These are phyloP conservation scores for Kurtzmaniella quercitrusa DNA, from an alignment of 1,139 yeast genomes.

Conservation along the genomic window DNA sequence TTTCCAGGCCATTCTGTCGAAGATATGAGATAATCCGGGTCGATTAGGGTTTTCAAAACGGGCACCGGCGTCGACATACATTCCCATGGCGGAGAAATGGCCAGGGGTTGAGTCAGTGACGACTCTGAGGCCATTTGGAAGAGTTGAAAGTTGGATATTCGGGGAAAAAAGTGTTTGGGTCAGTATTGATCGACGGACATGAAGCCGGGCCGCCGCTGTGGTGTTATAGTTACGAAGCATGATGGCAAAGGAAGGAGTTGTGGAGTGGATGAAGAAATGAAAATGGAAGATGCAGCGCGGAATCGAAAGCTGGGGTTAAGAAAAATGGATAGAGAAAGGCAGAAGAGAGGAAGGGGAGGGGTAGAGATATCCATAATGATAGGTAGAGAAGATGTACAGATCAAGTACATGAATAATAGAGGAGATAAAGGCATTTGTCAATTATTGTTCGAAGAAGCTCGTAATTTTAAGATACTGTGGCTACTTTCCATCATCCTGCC, in stretches of 20 bases:
- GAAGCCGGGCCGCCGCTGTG: not conserved
- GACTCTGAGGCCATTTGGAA: slow-evolving; percentile 75
- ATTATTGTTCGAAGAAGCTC: too few species aligned
- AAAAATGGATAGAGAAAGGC: too few species aligned
- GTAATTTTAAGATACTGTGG: too few species aligned
- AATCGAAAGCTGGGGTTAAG: not conserved
- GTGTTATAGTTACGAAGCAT: not conserved
- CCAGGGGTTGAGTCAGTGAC: slow-evolving; percentile 87
- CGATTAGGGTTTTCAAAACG: slow-evolving; percentile 59
- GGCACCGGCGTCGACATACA: slow-evolving; percentile 88
- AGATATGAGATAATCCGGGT: slow-evolving; percentile 75
- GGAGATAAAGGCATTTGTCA: too few species aligned
- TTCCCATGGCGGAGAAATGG: slow-evolving; percentile 87
- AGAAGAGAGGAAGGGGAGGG: too few species aligned
- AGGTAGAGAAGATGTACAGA: too few species aligned
- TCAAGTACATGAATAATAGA: too few species aligned
- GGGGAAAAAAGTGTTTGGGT: slow-evolving; percentile 14
- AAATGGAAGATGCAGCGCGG: not conserved
- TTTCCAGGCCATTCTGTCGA: slow-evolving; percentile 85
- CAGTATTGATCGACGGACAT: not conserved
- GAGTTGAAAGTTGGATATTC: slow-evolving; percentile 44
- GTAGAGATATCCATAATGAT: too few species aligned
- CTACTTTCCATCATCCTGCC: too few species aligned
- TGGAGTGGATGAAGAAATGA: not conserved
- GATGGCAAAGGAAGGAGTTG: not conserved